These are phyloP conservation scores for Pilaira anomala DNA, from an alignment of 192 early-diverging fungal genomes.

Conservation along the genomic window DNA sequence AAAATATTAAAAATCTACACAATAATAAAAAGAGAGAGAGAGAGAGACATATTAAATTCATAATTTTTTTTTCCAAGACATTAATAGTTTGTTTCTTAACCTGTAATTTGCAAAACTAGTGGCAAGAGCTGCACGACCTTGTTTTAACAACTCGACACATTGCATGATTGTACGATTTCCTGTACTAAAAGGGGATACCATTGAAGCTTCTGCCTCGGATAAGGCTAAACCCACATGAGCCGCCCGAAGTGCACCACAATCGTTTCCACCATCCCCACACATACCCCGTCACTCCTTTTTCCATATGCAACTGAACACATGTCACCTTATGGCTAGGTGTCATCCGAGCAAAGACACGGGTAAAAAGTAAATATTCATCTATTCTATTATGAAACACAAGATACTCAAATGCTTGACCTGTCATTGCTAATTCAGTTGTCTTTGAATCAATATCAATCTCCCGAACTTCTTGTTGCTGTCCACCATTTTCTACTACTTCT, in stretches of 20 bases:
- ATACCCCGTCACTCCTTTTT: conserved; percentile 71
- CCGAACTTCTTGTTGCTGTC: too few species aligned
- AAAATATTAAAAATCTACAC: conserved; percentile 62
- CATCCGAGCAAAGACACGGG: conserved; percentile 78
- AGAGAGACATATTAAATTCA: too few species aligned
- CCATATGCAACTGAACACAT: conserved; percentile 75
- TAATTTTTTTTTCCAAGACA: too few species aligned
- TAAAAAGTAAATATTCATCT: conserved; percentile 58
- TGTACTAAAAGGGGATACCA: conserved; percentile 81
- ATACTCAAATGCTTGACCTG: conserved; percentile 61
- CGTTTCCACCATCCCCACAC: conserved; percentile 89
- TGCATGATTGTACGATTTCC: conserved; percentile 53
- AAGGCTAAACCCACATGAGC: conserved; percentile 80
- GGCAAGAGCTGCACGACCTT: conserved; percentile 74
- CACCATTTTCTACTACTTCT: too few species aligned
- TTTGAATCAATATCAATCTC: conserved; percentile 31
- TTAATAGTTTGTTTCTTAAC: too few species aligned
- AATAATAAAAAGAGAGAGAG: too few species aligned
- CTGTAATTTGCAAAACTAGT: conserved; percentile 75
- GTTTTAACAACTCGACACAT: conserved; percentile 67
- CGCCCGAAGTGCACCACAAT: conserved; percentile 76
- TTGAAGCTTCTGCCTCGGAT: conserved; percentile 74
- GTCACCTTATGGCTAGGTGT: conserved; percentile 73
- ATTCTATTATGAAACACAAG: conserved; percentile 43
- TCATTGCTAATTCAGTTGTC: conserved; percentile 65